These are phyloP conservation scores for Mycocentrospora acerina DNA, from an alignment of 2,329 filamentous ascomycete species.

Conservation along the genomic window DNA sequence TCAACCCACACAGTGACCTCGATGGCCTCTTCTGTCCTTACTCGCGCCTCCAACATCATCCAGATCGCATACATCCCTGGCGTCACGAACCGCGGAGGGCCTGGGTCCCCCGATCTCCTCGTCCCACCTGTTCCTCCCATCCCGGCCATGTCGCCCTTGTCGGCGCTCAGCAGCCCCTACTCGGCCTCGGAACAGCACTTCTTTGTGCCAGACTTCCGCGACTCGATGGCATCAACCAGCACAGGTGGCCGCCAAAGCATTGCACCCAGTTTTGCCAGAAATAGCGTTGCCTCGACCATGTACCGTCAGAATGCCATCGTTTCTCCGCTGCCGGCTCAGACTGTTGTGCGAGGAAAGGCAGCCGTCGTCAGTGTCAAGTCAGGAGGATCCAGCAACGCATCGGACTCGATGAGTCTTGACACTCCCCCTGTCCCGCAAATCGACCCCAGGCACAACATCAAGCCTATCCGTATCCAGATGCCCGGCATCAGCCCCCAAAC, in stretches of 20 bases:
- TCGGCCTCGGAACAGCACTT: constrained; percentile 76
- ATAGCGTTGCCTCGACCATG: constrained; percentile 82
- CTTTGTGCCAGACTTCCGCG: constrained; percentile 88
- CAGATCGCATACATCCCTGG: constrained; percentile 99
- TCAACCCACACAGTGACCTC: constrained; percentile 87
- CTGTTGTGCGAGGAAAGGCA: constrained; percentile 82
- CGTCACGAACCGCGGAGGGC: constrained; percentile 86
- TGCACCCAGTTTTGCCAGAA: constrained; percentile 51
- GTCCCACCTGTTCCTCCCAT: constrained; percentile 94
- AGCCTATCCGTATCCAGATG: constrained; percentile 45
- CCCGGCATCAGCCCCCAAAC: constrained; percentile 42
- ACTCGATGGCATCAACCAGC: constrained; percentile 84
- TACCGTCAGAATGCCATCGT: constrained; percentile 90
- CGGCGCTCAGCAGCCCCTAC: constrained; percentile 59
- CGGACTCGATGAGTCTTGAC: constrained; percentile 48
- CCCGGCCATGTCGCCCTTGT: constrained; percentile 61
- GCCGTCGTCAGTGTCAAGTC: constrained; percentile 92
- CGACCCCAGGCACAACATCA: constrained; percentile 55
- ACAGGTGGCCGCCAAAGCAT: constrained; percentile 57
- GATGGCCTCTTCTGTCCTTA: constrained; percentile 92
- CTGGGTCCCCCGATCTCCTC: constrained; percentile 76
- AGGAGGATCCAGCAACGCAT: constrained; percentile 56
- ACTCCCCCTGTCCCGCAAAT: constrained; percentile 74
- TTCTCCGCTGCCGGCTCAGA: constrained; percentile 75
- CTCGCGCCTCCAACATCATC: constrained; percentile 96